phyloP scores from a whole-genome alignment of 768 basidiomycete genomes.

The Leucogyrophana mollusca region DNA sequence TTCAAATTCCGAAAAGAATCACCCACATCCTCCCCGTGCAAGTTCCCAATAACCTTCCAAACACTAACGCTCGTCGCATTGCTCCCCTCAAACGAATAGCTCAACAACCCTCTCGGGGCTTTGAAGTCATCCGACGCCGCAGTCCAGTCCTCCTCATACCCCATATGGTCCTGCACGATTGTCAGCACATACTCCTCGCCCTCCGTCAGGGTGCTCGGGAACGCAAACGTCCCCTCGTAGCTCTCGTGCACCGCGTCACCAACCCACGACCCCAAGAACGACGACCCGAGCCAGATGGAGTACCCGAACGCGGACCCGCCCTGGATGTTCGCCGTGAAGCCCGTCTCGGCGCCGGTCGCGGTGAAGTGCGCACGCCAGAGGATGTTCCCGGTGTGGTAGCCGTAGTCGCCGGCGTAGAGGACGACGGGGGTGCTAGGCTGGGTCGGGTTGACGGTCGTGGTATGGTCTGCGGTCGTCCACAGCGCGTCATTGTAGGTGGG shows the following conservation, averaged over 20 bases:
- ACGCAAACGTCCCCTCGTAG: constrained; percentile 14
- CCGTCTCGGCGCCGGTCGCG: constrained; percentile 45
- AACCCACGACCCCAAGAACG: constrained; percentile 42
- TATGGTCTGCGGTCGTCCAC: constrained; percentile 45
- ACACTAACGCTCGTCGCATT: constrained; percentile 31
- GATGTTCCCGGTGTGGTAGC: constrained; percentile 51
- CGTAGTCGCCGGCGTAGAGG: constrained; percentile 49
- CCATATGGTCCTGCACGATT: constrained; percentile 56
- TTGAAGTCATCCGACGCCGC: constrained; percentile 47
- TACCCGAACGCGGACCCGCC: constrained; percentile 50
- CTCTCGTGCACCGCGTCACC: constrained; percentile 15
- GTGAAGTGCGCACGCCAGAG: constrained; percentile 52
- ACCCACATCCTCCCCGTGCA: constrained; percentile 46
- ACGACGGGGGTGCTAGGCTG: constrained; percentile 37
- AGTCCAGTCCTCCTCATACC: constrained; percentile 44
- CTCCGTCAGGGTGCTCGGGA: not conserved
- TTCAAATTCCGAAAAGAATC: not conserved
- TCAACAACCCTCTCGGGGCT: constrained; percentile 45
- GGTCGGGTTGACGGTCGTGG: constrained; percentile 40
- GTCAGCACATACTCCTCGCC: constrained; percentile 44
- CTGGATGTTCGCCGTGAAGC: constrained; percentile 37
- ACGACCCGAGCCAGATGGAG: constrained; percentile 48
- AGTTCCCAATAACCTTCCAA: constrained; percentile 54
- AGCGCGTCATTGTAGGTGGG: constrained; percentile 37
- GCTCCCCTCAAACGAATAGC: constrained; percentile 44